Conservation (phyloP, 768 basidiomycete species). For the Tulasnella sp. region DNA sequence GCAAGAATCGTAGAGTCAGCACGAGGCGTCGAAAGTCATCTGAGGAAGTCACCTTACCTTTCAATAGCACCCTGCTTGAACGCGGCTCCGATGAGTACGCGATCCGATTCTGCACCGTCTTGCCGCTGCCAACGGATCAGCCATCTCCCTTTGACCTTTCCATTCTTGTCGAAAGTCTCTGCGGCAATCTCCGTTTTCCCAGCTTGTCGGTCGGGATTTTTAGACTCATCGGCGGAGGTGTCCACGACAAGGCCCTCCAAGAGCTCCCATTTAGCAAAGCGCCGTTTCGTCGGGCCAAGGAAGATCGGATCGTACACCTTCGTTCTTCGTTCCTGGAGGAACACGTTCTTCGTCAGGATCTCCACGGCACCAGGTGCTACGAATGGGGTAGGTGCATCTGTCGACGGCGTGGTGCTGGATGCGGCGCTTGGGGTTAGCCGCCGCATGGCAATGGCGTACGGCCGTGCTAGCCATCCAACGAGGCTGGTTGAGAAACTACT, state of each 20-base stretch:
- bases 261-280: conserved; percentile 78
- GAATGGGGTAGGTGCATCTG: conserved; percentile 25
- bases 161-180: conserved; percentile 55
- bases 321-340: conserved; percentile 53
- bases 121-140: conserved; percentile 57
- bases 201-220: conserved; percentile 14
- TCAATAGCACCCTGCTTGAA: conserved; percentile 53
- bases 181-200: conserved; percentile 71
- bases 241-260: conserved; percentile 45
- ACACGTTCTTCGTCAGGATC: conserved; percentile 58
- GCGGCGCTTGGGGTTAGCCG: conserved; percentile 37
- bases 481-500: conserved; percentile 67
- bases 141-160: conserved; percentile 64
- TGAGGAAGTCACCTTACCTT: conserved; percentile 42
- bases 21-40: not conserved
- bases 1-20: not conserved
- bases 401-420: conserved; percentile 28
- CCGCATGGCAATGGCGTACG: conserved; percentile 63
- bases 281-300: conserved; percentile 54
- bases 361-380: conserved; percentile 41
- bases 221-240: conserved; percentile 20
- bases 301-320: conserved; percentile 70
- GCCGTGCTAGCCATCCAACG: conserved; percentile 60
- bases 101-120: conserved; percentile 41
- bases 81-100: conserved; percentile 43